Conservation (phyloP, 2,329 filamentous ascomycete genomes). For the Elsinoe necatrix region DNA sequence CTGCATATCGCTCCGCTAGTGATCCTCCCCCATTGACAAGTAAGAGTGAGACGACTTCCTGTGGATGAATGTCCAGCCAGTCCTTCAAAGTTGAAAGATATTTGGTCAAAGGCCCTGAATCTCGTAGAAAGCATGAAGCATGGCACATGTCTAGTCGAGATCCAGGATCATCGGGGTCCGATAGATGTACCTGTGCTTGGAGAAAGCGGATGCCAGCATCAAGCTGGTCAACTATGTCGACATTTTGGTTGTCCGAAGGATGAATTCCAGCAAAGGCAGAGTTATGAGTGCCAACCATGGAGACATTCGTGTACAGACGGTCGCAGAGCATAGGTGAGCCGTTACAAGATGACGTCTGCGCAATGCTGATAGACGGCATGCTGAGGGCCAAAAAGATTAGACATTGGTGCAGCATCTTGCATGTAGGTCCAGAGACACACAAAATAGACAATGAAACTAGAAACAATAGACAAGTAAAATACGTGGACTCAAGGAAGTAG, state of each 20-base stretch:
- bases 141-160: constrained; percentile 50
- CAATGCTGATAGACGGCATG: background rate
- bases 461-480: too few relatives aligned
- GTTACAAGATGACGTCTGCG: constrained; percentile 42
- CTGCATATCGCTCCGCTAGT: constrained; percentile 35
- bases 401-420: background rate
- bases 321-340: constrained; percentile 48
- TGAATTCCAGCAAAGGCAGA: constrained; percentile 56
- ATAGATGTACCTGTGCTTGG: constrained; percentile 58
- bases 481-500: too few relatives aligned
- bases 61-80: constrained; percentile 62
- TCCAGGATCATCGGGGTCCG: constrained; percentile 46
- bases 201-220: constrained; percentile 65
- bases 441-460: background rate
- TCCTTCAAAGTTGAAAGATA: constrained; percentile 57
- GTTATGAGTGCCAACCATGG: constrained; percentile 58
- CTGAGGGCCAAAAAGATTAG: background rate
- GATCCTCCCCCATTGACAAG: constrained; percentile 59
- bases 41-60: constrained; percentile 68
- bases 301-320: constrained; percentile 51
- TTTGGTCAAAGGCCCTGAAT: constrained; percentile 55
- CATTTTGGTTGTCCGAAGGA: constrained; percentile 13
- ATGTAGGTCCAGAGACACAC: background rate
- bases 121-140: constrained; percentile 56
- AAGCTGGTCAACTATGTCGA: constrained; percentile 50